Evolutionary conservation across 2,329 filamentous ascomycete genomes (phyloP).

Genomic region (Aureobasidium sp.): DNA sequence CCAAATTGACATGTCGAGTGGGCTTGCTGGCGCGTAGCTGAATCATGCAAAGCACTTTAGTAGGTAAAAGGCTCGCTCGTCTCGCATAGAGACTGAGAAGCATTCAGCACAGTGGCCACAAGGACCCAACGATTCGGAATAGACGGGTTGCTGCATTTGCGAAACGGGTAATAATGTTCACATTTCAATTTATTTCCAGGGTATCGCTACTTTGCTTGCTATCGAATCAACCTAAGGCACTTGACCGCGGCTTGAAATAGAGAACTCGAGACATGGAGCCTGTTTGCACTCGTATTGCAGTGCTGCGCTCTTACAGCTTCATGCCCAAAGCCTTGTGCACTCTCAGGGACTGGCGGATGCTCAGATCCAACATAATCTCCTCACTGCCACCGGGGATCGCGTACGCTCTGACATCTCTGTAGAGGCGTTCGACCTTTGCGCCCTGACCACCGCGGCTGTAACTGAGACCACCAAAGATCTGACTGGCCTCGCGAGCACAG

Average conservation of each 20-base stretch:
- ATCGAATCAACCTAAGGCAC: background rate
- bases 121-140: background rate
- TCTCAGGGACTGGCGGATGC: constrained; percentile 80
- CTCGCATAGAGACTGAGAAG: background rate
- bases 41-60: background rate
- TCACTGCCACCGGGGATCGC: constrained; percentile 90
- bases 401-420: constrained; percentile 91
- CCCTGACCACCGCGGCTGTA: constrained; percentile 93
- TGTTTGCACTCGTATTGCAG: background rate
- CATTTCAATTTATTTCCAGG: background rate
- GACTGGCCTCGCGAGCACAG: constrained; percentile 89
- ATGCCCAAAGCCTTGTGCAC: constrained; percentile 89
- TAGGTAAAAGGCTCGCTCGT: background rate
- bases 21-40: background rate
- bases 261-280: background rate
- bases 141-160: background rate
- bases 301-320: constrained; percentile 62
- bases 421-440: constrained; percentile 88
- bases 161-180: background rate
- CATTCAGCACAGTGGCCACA: background rate
- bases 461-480: constrained; percentile 93
- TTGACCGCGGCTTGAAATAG: background rate
- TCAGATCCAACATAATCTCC: constrained; percentile 97
- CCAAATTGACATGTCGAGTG: no score
- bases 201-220: background rate